Evolutionary conservation across 352 stramenopile species (phyloP), one percentile per base, ranked within the genome.

Genomic region (Phytophthora pinifolia): DNA sequence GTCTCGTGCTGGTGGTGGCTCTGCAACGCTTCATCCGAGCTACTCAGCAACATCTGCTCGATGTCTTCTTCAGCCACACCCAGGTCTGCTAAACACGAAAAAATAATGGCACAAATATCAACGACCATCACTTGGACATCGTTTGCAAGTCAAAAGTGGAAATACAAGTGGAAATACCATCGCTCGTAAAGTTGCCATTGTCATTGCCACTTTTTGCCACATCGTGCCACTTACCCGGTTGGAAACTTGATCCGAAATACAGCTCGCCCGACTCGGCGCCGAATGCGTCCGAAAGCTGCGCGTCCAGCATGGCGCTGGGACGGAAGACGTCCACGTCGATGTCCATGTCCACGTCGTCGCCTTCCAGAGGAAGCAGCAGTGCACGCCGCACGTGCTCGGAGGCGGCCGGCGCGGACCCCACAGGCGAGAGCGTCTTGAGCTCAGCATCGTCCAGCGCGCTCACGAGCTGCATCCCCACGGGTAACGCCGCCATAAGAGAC

Each of bases 271-370:
- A 44, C 6, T 56, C 59, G 37, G 39, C 46, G 12, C 63, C 65
- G 47, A 74, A 89, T 35, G 72, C 72, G 27, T 84, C 74, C n/a
- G 74, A 72, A 27, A 86, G 48, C 22, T 66, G 67, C 2, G 51
- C 36, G 38, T 84, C 76, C 2, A 87, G 52, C 73, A 89, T 76
- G 35, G 79, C 77, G 52, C 76, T 86, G 3, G 82, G 82, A 0
- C 79, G 70, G 53, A 88, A 89, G 20, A 74, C 69, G 54, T 86
- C 67, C 20, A 79, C 54, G 43, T 88, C 73, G 44, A 86, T 81
- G 54, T 83, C 65, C 72, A 86, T 76, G 46, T 89, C 76, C 39
- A 85, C 57, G 46, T 77, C 70, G 27, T 13, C 44, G 2, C 34
- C 45, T 10, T 62, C 50, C 13, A 67, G 36, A 10, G 37, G 67